phyloP scores from a whole-genome alignment of 495 filamentous ascomycete species.

The Penicillium crystallinum region DNA sequence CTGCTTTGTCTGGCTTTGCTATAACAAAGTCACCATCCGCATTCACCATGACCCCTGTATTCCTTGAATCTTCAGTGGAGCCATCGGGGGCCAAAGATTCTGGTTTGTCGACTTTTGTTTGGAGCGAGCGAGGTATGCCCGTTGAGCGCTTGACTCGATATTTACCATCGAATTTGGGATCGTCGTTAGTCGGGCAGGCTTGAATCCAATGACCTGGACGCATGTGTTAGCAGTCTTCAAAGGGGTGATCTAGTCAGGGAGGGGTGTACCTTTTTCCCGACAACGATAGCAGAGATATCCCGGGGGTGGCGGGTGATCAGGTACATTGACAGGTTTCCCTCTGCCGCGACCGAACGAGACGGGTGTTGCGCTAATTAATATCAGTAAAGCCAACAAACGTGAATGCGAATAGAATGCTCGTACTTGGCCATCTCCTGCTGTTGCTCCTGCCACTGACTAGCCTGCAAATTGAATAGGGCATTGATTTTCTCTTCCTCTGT shows the following conservation, averaged over 20 bases:
- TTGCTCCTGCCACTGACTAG: slow-evolving; percentile 79
- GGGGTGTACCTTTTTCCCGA: slow-evolving; percentile 70
- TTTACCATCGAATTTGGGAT: slow-evolving; percentile 87
- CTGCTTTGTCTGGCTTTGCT: slow-evolving; percentile 85
- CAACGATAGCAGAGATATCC: slow-evolving; percentile 98
- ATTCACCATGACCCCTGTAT: slow-evolving; percentile 92
- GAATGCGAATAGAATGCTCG: slow-evolving; percentile 32
- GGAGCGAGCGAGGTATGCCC: slow-evolving; percentile 87
- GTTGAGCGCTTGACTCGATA: slow-evolving; percentile 92
- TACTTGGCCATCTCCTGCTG: slow-evolving; percentile 92
- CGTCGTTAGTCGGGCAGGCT: slow-evolving; percentile 92
- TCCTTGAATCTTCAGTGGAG: slow-evolving; percentile 67
- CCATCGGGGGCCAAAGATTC: slow-evolving; percentile 67
- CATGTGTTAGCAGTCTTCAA: not conserved
- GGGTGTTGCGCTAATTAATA: slow-evolving; percentile 54
- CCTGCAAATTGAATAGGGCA: slow-evolving; percentile 80
- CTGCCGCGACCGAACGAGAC: slow-evolving; percentile 52
- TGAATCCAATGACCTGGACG: slow-evolving; percentile 87
- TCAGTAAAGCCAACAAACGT: slow-evolving; percentile 28
- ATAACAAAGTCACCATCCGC: slow-evolving; percentile 95
- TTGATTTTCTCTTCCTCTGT: slow-evolving; percentile 89
- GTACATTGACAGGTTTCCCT: slow-evolving; percentile 66
- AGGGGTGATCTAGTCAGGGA: not conserved
- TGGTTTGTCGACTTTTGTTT: slow-evolving; percentile 91
- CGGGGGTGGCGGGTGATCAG: slow-evolving; percentile 82